These are phyloP conservation scores for Immersiporthe knoxdaviesiana DNA, from an alignment of 2,329 filamentous ascomycete genomes.

Conservation along the genomic window DNA sequence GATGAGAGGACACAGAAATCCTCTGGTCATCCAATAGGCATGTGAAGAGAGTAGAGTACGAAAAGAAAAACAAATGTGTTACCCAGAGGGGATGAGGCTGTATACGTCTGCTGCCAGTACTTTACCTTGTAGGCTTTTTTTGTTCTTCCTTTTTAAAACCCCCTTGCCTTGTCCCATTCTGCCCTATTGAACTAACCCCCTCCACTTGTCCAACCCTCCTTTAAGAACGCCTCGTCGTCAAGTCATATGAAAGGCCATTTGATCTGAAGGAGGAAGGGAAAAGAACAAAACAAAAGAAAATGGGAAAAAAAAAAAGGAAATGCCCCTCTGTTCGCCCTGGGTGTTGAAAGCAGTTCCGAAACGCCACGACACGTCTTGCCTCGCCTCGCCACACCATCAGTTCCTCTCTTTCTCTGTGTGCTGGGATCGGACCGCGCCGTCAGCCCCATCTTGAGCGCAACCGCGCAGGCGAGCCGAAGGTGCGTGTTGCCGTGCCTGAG, in stretches of 20 bases:
- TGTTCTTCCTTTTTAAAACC: background rate
- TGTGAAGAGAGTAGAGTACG: background rate
- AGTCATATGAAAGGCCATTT: background rate
- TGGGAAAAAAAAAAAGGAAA: background rate
- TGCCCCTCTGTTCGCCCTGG: background rate
- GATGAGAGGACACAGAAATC: background rate
- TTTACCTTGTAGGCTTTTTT: background rate
- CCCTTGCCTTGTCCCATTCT: background rate
- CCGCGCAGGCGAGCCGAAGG: conserved; percentile 9
- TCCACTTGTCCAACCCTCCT: background rate
- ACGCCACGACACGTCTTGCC: background rate
- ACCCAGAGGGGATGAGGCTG: background rate
- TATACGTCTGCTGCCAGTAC: background rate
- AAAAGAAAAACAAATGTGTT: background rate
- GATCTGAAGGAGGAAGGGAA: background rate
- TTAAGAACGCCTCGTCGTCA: background rate
- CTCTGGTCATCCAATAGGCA: background rate
- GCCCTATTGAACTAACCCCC: background rate
- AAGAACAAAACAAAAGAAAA: background rate
- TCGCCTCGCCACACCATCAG: background rate
- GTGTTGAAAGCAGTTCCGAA: background rate
- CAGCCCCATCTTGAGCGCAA: conserved; percentile 7
- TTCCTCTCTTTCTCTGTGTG: background rate
- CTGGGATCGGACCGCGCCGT: conserved; percentile 8
- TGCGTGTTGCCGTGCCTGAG: background rate